Conservation (phyloP, 768 basidiomycete genomes). For the Guyanaporus albipodus region DNA sequence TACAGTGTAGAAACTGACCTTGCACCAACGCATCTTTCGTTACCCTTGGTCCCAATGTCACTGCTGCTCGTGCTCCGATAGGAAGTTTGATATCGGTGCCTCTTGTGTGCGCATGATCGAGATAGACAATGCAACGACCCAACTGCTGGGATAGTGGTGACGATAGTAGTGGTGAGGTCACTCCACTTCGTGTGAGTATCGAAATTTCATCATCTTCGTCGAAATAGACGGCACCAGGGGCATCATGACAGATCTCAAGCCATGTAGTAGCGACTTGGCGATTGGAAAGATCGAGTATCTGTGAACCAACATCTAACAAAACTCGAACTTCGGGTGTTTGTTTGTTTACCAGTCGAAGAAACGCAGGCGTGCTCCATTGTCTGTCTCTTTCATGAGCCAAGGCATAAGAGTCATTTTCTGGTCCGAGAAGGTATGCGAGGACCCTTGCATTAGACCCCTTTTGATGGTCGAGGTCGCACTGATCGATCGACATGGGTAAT, state of each 20-base stretch:
- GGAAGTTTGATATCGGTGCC: too few relatives aligned
- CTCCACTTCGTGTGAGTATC: conserved; percentile 26
- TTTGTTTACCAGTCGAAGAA: neutral
- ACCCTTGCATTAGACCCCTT: conserved; percentile 40
- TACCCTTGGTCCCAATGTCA: too few relatives aligned
- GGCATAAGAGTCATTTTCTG: conserved; percentile 15
- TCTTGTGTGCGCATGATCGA: too few relatives aligned
- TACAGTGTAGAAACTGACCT: too few relatives aligned
- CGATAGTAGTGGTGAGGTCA: too few relatives aligned
- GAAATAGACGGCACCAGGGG: conserved; percentile 27
- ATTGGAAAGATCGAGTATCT: conserved; percentile 48
- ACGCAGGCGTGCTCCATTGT: neutral
- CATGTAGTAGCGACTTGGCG: conserved; percentile 36
- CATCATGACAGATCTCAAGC: conserved; percentile 27
- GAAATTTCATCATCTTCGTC: conserved; percentile 26
- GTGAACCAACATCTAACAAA: conserved; percentile 35
- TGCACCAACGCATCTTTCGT: too few relatives aligned
- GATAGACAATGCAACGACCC: too few relatives aligned
- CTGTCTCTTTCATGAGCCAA: neutral
- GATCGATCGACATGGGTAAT: conserved; percentile 30
- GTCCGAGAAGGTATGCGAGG: conserved; percentile 23
- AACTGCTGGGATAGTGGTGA: too few relatives aligned
- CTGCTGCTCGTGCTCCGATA: too few relatives aligned
- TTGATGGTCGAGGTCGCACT: conserved; percentile 24
- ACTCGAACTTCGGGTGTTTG: neutral